Evolutionary conservation across 2,329 filamentous ascomycete genomes (phyloP).

Genomic region (Diaporthe velutina): DNA sequence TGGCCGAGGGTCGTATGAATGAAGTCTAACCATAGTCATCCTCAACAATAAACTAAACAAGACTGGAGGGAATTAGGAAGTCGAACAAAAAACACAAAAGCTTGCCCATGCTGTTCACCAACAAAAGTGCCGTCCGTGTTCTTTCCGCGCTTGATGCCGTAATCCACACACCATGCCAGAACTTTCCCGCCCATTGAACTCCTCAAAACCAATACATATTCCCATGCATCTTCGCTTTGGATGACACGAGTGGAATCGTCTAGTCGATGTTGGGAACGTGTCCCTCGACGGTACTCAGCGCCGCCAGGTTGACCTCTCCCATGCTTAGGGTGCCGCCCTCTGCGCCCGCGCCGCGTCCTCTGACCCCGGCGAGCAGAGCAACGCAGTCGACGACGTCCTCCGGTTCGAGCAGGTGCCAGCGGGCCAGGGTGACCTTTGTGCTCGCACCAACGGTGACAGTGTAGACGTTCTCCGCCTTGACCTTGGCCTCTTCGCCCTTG

Average conservation of each 20-base stretch:
- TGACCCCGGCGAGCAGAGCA: constrained; percentile 66
- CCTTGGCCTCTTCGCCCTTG: constrained; percentile 72
- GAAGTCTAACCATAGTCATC: constrained; percentile 4
- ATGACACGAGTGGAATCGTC: not conserved
- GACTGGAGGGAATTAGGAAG: not conserved
- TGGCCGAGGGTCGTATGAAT: not conserved
- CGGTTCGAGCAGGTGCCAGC: constrained; percentile 91
- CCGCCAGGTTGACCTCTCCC: constrained; percentile 69
- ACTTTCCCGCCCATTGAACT: not conserved
- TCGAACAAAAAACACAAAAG: not conserved
- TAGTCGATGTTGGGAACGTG: constrained; percentile 54
- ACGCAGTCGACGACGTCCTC: constrained; percentile 84
- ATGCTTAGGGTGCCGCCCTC: constrained; percentile 52
- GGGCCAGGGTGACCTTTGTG: constrained; percentile 90
- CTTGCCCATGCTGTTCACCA: constrained; percentile 11
- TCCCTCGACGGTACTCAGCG: constrained; percentile 66
- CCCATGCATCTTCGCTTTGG: not conserved
- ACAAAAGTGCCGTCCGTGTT: not conserved
- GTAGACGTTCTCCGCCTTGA: constrained; percentile 78
- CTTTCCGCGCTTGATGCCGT: constrained; percentile 8
- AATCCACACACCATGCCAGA: constrained; percentile 1
- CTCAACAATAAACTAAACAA: not conserved
- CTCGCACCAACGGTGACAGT: constrained; percentile 92
- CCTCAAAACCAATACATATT: constrained; percentile 1
- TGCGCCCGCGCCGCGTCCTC: constrained; percentile 46